Evolutionary conservation across 1,284 basidiomycete species (phyloP).

Genomic region (Inonotus obliquus): DNA sequence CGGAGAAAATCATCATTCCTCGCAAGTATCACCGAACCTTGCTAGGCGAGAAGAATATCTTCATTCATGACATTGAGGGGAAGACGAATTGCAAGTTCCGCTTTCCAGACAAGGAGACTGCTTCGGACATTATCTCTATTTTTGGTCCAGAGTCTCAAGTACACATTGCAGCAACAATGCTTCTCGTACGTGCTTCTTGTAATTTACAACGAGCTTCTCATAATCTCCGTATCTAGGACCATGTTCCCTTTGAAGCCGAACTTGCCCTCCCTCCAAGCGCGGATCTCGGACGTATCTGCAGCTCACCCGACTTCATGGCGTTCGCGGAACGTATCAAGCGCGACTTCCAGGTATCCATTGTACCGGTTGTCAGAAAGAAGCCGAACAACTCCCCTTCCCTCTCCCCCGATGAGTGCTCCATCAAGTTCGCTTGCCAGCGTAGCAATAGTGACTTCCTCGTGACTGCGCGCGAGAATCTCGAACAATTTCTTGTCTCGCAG

Average conservation of each 20-base stretch:
- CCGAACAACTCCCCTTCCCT: constrained; percentile 30
- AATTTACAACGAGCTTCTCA: constrained; percentile 14
- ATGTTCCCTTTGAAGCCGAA: constrained; percentile 96
- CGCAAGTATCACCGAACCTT: constrained; percentile 93
- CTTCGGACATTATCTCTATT: constrained; percentile 87
- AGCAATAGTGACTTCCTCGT: constrained; percentile 92
- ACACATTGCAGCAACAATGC: constrained; percentile 94
- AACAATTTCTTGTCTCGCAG: constrained; percentile 85
- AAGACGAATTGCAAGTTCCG: constrained; percentile 94
- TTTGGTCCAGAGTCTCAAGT: constrained; percentile 97
- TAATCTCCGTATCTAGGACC: constrained; percentile 54
- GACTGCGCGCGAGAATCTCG: constrained; percentile 86
- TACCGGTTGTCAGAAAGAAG: constrained; percentile 63
- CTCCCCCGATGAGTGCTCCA: constrained; percentile 73
- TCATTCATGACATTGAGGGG: constrained; percentile 94
- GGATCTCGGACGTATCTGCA: constrained; percentile 72
- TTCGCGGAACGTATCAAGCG: constrained; percentile 89
- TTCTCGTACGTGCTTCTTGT: constrained; percentile 57
- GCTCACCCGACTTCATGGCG: constrained; percentile 75
- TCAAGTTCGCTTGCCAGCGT: constrained; percentile 93
- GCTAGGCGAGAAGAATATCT: constrained; percentile 94
- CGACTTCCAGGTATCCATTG: constrained; percentile 88
- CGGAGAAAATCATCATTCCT: constrained; percentile 90
- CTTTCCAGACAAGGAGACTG: constrained; percentile 95
- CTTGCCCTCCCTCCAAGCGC: constrained; percentile 84